These are phyloP conservation scores for Coemansia sp. DNA, from an alignment of 192 early-diverging fungal genomes.

Conservation along the genomic window DNA sequence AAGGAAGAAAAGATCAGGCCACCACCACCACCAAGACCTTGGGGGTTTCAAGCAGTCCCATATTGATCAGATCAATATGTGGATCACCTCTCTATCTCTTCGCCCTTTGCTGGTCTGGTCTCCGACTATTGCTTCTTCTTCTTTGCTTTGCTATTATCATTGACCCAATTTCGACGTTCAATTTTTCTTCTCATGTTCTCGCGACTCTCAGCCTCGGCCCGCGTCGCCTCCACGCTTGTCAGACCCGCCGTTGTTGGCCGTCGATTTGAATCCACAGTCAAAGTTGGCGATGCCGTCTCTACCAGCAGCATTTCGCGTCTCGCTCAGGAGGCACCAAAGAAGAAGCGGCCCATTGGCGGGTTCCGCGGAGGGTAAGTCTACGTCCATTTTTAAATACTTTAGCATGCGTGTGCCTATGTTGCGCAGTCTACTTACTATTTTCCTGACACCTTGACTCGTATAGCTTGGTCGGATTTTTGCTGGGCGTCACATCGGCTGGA, in stretches of 20 bases:
- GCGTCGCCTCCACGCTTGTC: conserved; percentile 27
- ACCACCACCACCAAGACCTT: not conserved
- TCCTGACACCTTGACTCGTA: not conserved
- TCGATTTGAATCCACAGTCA: conserved; percentile 49
- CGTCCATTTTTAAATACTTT: not conserved
- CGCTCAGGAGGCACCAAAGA: conserved; percentile 43
- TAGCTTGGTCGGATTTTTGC: conserved; percentile 76
- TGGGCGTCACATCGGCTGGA: conserved; percentile 72
- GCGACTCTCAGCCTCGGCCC: conserved; percentile 31
- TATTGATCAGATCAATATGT: not conserved
- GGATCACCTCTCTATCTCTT: not conserved
- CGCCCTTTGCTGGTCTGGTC: not conserved
- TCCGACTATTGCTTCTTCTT: not conserved
- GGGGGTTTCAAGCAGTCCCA: not conserved
- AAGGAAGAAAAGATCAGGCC: not conserved
- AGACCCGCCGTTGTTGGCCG: conserved; percentile 28
- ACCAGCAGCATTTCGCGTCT: conserved; percentile 24
- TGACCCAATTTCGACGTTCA: not conserved
- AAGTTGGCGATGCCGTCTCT: conserved; percentile 34
- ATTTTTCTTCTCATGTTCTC: conserved; percentile 23
- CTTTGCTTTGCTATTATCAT: not conserved
- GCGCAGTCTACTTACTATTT: not conserved
- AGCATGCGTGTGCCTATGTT: not conserved
- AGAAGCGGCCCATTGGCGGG: conserved; percentile 59
- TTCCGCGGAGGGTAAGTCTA: conserved; percentile 62